Conservation (phyloP, 1,139 yeast species). For the Kurtzmaniella quercitrusa region DNA sequence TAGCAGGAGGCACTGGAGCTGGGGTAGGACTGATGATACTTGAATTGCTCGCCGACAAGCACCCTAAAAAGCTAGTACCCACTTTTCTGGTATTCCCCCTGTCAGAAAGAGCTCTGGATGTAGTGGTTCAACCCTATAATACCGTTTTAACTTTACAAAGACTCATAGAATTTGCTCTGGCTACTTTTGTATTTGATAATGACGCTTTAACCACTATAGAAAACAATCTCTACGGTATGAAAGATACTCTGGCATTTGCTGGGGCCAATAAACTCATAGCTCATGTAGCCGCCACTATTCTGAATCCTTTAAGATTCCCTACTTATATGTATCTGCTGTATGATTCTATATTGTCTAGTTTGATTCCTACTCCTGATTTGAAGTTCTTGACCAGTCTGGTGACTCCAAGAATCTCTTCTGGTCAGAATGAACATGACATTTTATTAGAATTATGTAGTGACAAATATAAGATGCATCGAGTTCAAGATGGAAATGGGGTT, state of each 20-base stretch:
- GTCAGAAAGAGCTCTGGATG: conserved; percentile 76
- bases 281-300: conserved; percentile 76
- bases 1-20: conserved; percentile 99
- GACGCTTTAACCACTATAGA: conserved; percentile 75
- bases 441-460: conserved; percentile 78
- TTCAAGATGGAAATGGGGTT: conserved; percentile 26
- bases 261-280: conserved; percentile 85
- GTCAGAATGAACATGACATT: conserved; percentile 81
- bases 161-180: conserved; percentile 79
- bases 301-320: conserved; percentile 88
- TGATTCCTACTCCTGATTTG: conserved; percentile 85
- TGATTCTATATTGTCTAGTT: conserved; percentile 75
- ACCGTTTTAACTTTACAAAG: conserved; percentile 77
- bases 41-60: conserved; percentile 77
- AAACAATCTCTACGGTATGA: conserved; percentile 39
- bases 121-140: conserved; percentile 96
- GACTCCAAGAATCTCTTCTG: conserved; percentile 66
- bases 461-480: conserved; percentile 69
- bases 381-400: conserved; percentile 85
- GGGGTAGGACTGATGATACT: conserved; percentile 85
- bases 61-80: conserved; percentile 72
- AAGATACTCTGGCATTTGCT: conserved; percentile 48
- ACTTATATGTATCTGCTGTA: conserved; percentile 86
- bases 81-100: conserved; percentile 87
- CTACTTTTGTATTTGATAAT: conserved; percentile 84